Evolutionary conservation across 306 rosid species (phyloP).

Genomic region (Urtica urens): DNA sequence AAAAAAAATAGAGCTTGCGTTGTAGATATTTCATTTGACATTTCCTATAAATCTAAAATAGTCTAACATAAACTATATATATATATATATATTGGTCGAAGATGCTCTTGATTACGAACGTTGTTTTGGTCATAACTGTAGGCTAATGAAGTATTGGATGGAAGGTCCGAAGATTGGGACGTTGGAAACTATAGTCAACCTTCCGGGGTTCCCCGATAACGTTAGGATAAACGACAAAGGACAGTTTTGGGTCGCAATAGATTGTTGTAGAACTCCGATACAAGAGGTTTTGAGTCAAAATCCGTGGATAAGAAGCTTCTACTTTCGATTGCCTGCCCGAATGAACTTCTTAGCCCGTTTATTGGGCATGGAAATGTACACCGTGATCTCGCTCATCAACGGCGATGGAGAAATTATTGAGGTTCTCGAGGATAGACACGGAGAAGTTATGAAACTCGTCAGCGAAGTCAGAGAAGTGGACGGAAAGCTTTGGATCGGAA

Average conservation of each 20-base stretch:
- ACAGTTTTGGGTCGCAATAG: constrained; percentile 85
- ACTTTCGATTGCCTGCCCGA: constrained; percentile 60
- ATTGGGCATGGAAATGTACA: constrained; percentile 88
- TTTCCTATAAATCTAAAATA: no score
- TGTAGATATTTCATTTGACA: no score
- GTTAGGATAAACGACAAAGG: constrained; percentile 66
- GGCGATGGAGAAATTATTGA: constrained; percentile 60
- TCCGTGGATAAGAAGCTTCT: constrained; percentile 69
- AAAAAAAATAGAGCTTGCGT: no score
- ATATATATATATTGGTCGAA: no score
- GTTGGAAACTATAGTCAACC: constrained; percentile 41
- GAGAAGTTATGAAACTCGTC: constrained; percentile 66
- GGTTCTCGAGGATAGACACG: constrained; percentile 69
- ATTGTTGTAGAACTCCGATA: constrained; percentile 67
- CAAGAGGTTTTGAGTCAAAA: constrained; percentile 59
- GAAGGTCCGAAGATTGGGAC: constrained; percentile 42
- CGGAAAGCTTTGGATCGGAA: constrained; percentile 90
- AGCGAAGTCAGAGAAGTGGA: constrained; percentile 70
- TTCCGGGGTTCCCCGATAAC: constrained; percentile 91
- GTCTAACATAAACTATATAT: no score
- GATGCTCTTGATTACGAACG: no score
- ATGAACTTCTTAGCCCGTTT: constrained; percentile 53
- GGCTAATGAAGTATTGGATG: constrained; percentile 60
- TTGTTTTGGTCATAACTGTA: constrained; percentile 13
- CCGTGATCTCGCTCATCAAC: constrained; percentile 45